Evolutionary conservation across 108 stramenopile genomes (phyloP), one percentile per base, ranked within the genome.

Genomic region (Skeletonema menzelii): DNA sequence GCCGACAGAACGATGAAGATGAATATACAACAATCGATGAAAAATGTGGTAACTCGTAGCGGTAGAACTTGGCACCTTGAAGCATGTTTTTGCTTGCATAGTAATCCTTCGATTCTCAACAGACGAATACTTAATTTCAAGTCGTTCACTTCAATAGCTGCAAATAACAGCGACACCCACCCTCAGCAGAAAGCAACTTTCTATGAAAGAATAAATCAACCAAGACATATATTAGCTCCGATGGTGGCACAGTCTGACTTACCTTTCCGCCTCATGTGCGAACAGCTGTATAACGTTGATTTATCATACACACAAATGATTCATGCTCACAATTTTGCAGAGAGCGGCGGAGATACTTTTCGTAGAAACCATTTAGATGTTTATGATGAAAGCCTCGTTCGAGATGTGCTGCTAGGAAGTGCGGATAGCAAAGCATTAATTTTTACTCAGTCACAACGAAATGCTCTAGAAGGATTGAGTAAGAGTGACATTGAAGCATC

Each of bases 281-380:
- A 79, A 35, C 88, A 97, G 61, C 67, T 92, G 35, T 80, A 98
- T 69, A 92, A 87, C 8, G 90, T 90, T 27, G 87, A 92, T 58
- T 79, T 98, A 75, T 86, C 89, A 27, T 98, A 84, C 80, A 97
- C 98, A 24, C 99, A 97, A 84, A 99, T 99, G 99, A 73, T 98
- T 56, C 96, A 93, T 65, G 85, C 89, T 19, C 67, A 77, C 57
- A 93, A 89, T 65, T 89, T 93, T 58, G 58, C 79, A 1, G 59
- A 69, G 22, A n/a, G 55, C 3, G 59, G 66, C 17, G 84, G 85
- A 59, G 70, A 77, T 19, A 67, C 47, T 1, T 95, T 93, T 82
- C 80, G 86, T 38, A 49, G 31, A 6, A 72, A 82, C 27, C 93
- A 94, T 73, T 83, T 91, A 63, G 94, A 94, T 75, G 83, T 93